These are phyloP conservation scores for Yarrowia galli DNA, from an alignment of 1,139 yeast genomes.

Conservation along the genomic window DNA sequence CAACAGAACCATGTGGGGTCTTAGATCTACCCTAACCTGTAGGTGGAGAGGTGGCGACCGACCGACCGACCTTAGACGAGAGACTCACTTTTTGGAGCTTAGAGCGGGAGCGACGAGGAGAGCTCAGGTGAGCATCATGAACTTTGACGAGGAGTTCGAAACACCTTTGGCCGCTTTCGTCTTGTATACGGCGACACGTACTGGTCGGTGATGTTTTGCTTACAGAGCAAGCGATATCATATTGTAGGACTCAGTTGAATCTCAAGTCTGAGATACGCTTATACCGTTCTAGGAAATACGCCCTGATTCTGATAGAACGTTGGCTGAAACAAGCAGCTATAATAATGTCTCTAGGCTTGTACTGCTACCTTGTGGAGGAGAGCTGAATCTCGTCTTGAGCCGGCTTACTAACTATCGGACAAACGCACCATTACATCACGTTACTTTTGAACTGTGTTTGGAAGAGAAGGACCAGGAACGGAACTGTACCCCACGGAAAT, in stretches of 20 bases:
- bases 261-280: not conserved
- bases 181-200: no score
- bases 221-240: no score
- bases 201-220: no score
- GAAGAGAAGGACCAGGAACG: no score
- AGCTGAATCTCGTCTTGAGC: no score
- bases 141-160: not conserved
- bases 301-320: no score
- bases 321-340: not conserved
- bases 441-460: constrained; percentile 20
- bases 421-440: constrained; percentile 31
- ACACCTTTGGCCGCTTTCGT: constrained; percentile 10
- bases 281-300: not conserved
- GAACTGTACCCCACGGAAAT: no score
- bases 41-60: constrained; percentile 34
- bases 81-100: no score
- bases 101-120: not conserved
- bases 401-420: not conserved
- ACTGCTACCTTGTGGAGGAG: no score
- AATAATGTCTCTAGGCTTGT: no score
- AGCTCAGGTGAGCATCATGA: constrained; percentile 8
- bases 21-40: constrained; percentile 31
- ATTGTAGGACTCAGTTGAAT: no score
- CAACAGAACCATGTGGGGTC: constrained; percentile 35
- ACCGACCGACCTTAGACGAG: not conserved